Base-by-base conservation (phyloP, 164 flowering plant species). In the Magnolia kwangsiensis region DNA sequence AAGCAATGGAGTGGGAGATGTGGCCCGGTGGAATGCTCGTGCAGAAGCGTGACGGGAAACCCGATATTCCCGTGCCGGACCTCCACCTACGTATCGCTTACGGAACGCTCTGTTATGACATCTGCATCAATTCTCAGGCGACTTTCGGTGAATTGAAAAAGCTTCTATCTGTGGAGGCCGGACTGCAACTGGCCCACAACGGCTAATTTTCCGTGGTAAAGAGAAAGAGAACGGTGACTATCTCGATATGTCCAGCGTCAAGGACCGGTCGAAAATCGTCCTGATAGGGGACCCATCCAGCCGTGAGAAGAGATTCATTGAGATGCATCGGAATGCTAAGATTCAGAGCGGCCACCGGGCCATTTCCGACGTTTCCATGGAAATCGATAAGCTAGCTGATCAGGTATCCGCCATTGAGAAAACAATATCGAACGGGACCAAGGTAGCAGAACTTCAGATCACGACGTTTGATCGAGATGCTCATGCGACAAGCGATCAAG, bases 81-180 rank as follows among this genome's bases (percentile, higher is more conserved):
- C 9, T 84, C 7, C 82, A 80, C 13, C 72, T 91, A 1, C 82
- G 91, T 50, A 72, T 91, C 59, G 86, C 78, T 51, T 85, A 82
- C 69, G 91, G 92, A 11, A 76, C 87, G 0, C 55, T 83, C 4
- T 82, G 85, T 49, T 80, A 84, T 74, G 89, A 88, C 85, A 84
- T 90, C 84, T 79, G 84, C 19, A 80, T 88, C 51, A 83, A 78
- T 69, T 80, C 93, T 68, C 88, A 81, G 59, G 80, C 96, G 2
- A 88, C 92, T 21, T 89, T 91, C 55, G 93, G 96, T 9, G 93
- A 93, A 45, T 69, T 93, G 89, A 93, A 93, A 87, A 90, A 90
- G 82, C 76, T 87, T 37, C 79, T 91, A 14, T 49, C 86, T 61
- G 85, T 69, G 19, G 88, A 88, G 87, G 87, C 91, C 0, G 90